Evolutionary conservation across 208 protist genomes (phyloP).

Genomic region (Leishmania guyanensis): DNA sequence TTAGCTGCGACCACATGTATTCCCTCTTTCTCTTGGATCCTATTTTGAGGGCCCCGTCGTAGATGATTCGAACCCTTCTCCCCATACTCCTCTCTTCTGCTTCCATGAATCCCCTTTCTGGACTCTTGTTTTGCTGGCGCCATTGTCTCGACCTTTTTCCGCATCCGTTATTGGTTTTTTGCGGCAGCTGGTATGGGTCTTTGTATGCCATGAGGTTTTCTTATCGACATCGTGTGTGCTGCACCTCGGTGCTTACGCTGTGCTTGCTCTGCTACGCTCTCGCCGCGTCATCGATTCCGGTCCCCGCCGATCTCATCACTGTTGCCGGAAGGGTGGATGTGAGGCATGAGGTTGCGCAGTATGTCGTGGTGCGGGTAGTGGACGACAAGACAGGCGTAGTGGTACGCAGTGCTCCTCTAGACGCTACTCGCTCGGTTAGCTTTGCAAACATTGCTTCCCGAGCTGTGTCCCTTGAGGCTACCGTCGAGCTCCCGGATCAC

Average conservation of each 20-base stretch:
- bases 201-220: neutral
- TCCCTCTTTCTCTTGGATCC: neutral
- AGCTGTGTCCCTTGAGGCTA: slow-evolving; percentile 45
- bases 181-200: neutral
- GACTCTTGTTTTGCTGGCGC: neutral
- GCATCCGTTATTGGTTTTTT: neutral
- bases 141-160: neutral
- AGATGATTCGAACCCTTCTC: neutral
- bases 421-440: slow-evolving; percentile 66
- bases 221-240: neutral
- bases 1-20: neutral
- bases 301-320: slow-evolving; percentile 7
- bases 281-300: neutral
- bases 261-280: slow-evolving; percentile 14
- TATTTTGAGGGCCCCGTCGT: neutral
- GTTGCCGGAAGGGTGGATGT: slow-evolving; percentile 66
- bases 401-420: slow-evolving; percentile 55
- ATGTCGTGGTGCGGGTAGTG: slow-evolving; percentile 63
- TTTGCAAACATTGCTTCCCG: slow-evolving; percentile 53
- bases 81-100: neutral
- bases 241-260: slow-evolving; percentile 13
- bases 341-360: slow-evolving; percentile 37
- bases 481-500: slow-evolving; percentile 48
- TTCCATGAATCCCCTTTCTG: neutral
- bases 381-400: slow-evolving; percentile 53